Evolutionary conservation across 2,329 filamentous ascomycete genomes (phyloP).

Genomic region (Gliomastix tumulicola): DNA sequence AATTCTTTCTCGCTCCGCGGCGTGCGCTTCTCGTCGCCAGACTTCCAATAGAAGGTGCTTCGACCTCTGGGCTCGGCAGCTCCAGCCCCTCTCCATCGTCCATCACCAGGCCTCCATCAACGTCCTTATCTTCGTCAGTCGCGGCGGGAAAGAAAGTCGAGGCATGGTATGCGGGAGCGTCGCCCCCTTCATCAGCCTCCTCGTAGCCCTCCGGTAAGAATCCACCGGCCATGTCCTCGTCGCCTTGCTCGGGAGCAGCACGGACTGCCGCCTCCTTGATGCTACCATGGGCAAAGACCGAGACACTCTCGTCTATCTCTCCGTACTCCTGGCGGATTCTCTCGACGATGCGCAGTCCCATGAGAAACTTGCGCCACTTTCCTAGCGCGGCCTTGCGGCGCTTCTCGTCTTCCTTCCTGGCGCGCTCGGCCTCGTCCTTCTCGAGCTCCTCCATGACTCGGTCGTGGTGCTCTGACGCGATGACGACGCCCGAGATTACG

Average conservation of each 20-base stretch:
- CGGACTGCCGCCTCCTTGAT: slow-evolving; percentile 5
- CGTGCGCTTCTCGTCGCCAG: too few species aligned
- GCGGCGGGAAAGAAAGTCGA: slow-evolving; percentile 43
- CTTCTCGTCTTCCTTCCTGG: slow-evolving; percentile 78
- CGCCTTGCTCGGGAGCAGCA: slow-evolving; percentile 6
- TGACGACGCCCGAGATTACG: slow-evolving; percentile 82
- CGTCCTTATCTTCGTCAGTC: slow-evolving; percentile 30
- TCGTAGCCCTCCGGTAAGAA: slow-evolving; percentile 53
- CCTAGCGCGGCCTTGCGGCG: slow-evolving; percentile 64
- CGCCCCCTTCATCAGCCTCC: slow-evolving; percentile 29
- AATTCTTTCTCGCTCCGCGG: too few species aligned
- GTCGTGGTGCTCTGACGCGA: slow-evolving; percentile 73
- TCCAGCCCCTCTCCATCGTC: slow-evolving; percentile 13
- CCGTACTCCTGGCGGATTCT: slow-evolving; percentile 73
- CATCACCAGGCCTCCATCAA: slow-evolving; percentile 23
- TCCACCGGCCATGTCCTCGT: slow-evolving; percentile 51
- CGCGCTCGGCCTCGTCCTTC: slow-evolving; percentile 67
- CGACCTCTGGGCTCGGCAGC: too few species aligned
- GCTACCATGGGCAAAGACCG: slow-evolving; percentile 46
- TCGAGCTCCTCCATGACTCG: slow-evolving; percentile 71
- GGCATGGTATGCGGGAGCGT: slow-evolving; percentile 14
- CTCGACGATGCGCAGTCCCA: slow-evolving; percentile 76
- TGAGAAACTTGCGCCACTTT: slow-evolving; percentile 81
- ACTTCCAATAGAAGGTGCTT: too few species aligned
- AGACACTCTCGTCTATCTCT: slow-evolving; percentile 43